Percentiles rank a stretch among this genome's conserved stretches.
phyloP scores from a whole-genome alignment of 2,329 filamentous ascomycete genomes.

The Pezizomycotina sp. region DNA sequence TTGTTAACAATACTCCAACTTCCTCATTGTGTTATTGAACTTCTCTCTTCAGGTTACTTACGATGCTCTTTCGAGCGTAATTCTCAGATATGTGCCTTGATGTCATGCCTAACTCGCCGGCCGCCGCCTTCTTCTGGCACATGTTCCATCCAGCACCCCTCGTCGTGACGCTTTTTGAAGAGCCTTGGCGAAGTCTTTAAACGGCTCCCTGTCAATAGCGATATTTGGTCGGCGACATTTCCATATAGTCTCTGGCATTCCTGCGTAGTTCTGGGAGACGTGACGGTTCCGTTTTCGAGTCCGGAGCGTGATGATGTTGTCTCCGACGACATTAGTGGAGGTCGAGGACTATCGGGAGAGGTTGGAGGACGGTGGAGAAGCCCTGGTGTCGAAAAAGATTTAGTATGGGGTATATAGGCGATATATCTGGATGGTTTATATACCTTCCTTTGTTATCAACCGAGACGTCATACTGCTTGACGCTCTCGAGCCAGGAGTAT shows the following conservation, averaged over 20 bases:
- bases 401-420: neutral
- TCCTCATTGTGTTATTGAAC: no score
- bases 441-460: neutral
- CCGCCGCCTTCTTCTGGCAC: no score
- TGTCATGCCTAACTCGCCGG: no score
- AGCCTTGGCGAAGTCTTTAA: neutral
- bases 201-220: neutral
- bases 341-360: neutral
- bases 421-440: neutral
- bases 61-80: no score
- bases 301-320: neutral
- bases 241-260: neutral
- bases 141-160: no score
- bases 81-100: no score
- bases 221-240: slow-evolving; percentile 1
- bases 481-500: neutral
- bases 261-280: neutral
- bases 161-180: neutral
- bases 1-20: no score
- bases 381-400: neutral
- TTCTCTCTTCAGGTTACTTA: no score
- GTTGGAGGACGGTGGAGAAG: neutral
- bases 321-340: neutral
- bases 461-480: neutral
- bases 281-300: neutral